A percentile compares a stretch with the other conserved stretches of the same genome.
phyloP scores from a whole-genome alignment of 148 eudicot species.

The Camellia lanceoleosa region DNA sequence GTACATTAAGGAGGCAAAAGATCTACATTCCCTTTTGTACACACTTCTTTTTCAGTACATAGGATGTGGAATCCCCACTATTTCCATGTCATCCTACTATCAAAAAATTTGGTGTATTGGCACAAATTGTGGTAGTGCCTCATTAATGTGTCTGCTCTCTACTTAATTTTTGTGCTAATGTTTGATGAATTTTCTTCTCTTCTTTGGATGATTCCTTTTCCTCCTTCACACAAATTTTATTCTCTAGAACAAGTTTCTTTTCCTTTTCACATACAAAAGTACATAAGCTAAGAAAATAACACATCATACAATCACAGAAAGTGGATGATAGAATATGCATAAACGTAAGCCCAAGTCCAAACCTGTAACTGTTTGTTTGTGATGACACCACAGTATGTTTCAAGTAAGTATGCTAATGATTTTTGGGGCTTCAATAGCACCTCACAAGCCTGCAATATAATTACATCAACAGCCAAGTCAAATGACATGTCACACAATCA shows the following conservation, averaged over 20 bases:
- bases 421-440: constrained; percentile 85
- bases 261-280: neutral
- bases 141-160: neutral
- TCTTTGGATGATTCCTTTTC: neutral
- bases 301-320: neutral
- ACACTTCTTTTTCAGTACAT: neutral
- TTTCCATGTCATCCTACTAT: neutral
- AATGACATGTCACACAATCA: neutral
- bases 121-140: neutral
- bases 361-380: constrained; percentile 89
- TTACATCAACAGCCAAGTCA: constrained; percentile 11
- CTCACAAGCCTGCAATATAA: constrained; percentile 84
- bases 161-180: too few species aligned
- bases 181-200: neutral
- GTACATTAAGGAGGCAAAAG: too few species aligned
- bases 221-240: neutral
- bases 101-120: neutral
- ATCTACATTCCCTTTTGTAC: neutral
- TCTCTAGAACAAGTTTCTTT: neutral
- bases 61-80: neutral
- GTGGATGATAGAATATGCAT: neutral
- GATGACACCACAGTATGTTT: constrained; percentile 71
- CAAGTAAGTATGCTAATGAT: constrained; percentile 88
- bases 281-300: neutral
- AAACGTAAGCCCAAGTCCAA: constrained; percentile 9